These are phyloP conservation scores for Sporisorium exsertum DNA, from an alignment of 1,284 basidiomycete genomes.

Conservation along the genomic window DNA sequence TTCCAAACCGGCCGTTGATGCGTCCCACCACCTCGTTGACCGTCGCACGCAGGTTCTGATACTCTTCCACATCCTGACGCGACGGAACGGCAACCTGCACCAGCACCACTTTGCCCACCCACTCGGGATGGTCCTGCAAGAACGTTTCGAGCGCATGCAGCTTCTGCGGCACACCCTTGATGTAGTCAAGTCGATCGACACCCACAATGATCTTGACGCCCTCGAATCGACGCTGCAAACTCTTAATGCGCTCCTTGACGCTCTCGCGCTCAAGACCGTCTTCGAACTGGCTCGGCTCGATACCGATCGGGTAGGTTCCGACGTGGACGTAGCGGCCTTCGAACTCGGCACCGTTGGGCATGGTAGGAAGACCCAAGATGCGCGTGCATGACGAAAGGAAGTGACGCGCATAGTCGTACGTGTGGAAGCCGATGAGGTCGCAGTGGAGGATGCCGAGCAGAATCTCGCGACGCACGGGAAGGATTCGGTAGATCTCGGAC, in stretches of 20 bases:
- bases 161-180: slow-evolving; percentile 99
- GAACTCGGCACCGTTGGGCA: slow-evolving; percentile 96
- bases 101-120: slow-evolving; percentile 98
- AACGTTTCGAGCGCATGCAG: slow-evolving; percentile 96
- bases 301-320: slow-evolving; percentile 98
- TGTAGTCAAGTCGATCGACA: slow-evolving; percentile 97
- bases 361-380: slow-evolving; percentile 92
- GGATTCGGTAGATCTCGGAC: slow-evolving; percentile 90
- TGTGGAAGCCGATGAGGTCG: slow-evolving; percentile 90
- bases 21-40: slow-evolving; percentile 98
- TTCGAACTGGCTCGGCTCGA: slow-evolving; percentile 92
- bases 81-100: slow-evolving; percentile 97
- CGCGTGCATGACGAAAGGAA: slow-evolving; percentile 98
- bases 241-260: slow-evolving; percentile 82
- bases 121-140: slow-evolving; percentile 95
- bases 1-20: slow-evolving; percentile 97
- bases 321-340: slow-evolving; percentile 94
- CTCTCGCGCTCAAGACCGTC: slow-evolving; percentile 82
- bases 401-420: slow-evolving; percentile 98
- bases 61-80: slow-evolving; percentile 97
- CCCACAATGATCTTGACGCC: slow-evolving; percentile 98
- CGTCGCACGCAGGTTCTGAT: slow-evolving; percentile 93
- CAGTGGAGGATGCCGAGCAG: slow-evolving; percentile 93
- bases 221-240: slow-evolving; percentile 88
- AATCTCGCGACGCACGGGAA: slow-evolving; percentile 96